Base-by-base conservation (phyloP, 805 yeast species). In the Myxozyma neglecta region DNA sequence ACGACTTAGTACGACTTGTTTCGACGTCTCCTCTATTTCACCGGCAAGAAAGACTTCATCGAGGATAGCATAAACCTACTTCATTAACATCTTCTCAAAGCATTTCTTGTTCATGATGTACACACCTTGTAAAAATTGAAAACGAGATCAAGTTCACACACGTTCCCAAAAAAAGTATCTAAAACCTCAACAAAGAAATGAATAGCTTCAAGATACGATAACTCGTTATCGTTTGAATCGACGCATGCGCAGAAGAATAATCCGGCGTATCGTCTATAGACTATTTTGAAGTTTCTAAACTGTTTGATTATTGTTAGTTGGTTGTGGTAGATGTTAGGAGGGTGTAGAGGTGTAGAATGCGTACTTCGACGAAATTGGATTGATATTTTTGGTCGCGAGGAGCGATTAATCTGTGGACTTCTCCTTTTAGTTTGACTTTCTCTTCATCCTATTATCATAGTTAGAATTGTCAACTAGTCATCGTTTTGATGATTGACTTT, bases 31-130 rank as follows among this genome's bases (percentile, higher is more conserved):
- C 71, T 88, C 90, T 11, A 92, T 79, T 73, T 94, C 97, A 11
- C 99, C 99, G 11, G 92, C 96, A 51, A 90, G 72, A 70, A 87
- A 90, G 72, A 94, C 81, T 74, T 92, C 97, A 73, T 94, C 97
- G 61, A 94, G 73, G 8, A 91, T 87, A 57, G 83, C 80, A 73
- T 91, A 89, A 11, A 90, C 67, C 67, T 63, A 20, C 8, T 29
- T 20, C 35, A 11, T 49, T 7, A 6, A 16, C 14, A 44, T 44
- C 29, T 14, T 16, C 42, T 10, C 10, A 24, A 24, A 24, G 5
- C 5, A 24, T 24, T 24, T 5, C 4, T 5, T 24, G 5, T 24
- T 5, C 5, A 6, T 5, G n/a, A 7, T 24, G 18, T 14, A 40
- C 61, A 13, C 29, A 61, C 86, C 73, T 88, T 90, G 78, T 87